phyloP scores from a whole-genome alignment of 345 rosid species.

The Lepidium africanum region DNA sequence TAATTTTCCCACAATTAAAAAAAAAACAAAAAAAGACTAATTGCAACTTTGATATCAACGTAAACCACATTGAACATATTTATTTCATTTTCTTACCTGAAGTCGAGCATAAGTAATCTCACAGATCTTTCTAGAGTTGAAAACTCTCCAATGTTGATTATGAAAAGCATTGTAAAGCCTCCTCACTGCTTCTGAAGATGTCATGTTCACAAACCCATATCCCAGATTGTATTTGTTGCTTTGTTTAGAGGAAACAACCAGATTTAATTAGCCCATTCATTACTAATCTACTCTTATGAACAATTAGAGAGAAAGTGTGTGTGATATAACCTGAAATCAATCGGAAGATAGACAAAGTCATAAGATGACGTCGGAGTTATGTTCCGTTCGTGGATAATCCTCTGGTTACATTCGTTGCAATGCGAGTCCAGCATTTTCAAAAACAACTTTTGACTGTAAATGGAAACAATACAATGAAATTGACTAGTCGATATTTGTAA shows the following conservation, averaged over 20 bases:
- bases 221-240: too few relatives aligned
- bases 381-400: too few relatives aligned
- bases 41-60: background rate
- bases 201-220: too few relatives aligned
- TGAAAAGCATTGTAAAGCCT: slow-evolving; percentile 83
- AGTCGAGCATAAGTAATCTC: slow-evolving; percentile 86
- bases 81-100: slow-evolving; percentile 54
- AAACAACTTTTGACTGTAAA: slow-evolving; percentile 50
- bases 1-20: background rate
- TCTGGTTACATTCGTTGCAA: slow-evolving; percentile 85
- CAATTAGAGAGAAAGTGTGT: too few relatives aligned
- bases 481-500: slow-evolving; percentile 6
- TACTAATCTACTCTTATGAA: too few relatives aligned
- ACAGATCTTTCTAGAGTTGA: slow-evolving; percentile 75
- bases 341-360: too few relatives aligned
- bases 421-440: slow-evolving; percentile 85
- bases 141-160: slow-evolving; percentile 67
- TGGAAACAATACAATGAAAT: background rate
- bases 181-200: slow-evolving; percentile 65
- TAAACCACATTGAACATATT: background rate
- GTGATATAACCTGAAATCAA: too few relatives aligned
- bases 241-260: too few relatives aligned
- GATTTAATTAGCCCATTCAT: too few relatives aligned
- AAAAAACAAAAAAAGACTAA: too few relatives aligned
- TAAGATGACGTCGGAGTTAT: too few relatives aligned